Base-by-base conservation (phyloP, 2,329 filamentous ascomycete species). In the Aspergillus brunneoviolaceus region DNA sequence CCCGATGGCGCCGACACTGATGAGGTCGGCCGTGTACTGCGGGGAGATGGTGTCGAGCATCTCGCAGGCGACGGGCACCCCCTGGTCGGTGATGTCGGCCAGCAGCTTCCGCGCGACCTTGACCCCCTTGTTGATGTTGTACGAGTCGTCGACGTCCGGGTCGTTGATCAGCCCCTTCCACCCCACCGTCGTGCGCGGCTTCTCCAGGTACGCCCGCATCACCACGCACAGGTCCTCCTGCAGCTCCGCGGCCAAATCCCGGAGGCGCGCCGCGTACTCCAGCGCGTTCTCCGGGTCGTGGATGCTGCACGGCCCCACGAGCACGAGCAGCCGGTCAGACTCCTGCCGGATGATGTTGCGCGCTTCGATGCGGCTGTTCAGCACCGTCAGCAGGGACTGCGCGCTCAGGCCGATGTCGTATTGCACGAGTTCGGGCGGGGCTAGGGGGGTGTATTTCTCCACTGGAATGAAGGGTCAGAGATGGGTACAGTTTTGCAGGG, bases 141-240 rank as follows among this genome's bases (percentile, higher is more conserved):
- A 98, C 72, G 89, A 95, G 76, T 94, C 89, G 78, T 99, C 91
- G 75, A 98, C 96, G 72, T 97, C 93, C 2, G 95, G 94, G 77
- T 99, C 94, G 80, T 99, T 99, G 84, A 99, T 97, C 76, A 99
- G 84, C 55, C 94, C 94, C 82, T 98, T 98, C 94, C 94, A 98
- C 74, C 94, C 94, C 54, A 98, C 93, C 0, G 94, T 98, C 48
- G 94, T 98, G 61, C 94, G 89, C 31, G 94, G 94, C 84, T 98
- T 98, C 84, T 98, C 94, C 53, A 98, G 89, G 85, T 99, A 99
- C 73, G 93, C 92, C 70, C 94, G 91, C 94, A 99, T 98, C 72
- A 98, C 88, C 75, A 99, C 90, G 76, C 88, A 88, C 50, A 99
- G 84, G 74, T 98, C 92, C 69, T 87, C 83, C 61, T 87, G 86